Percentiles rank a stretch among this genome's conserved stretches.
These are phyloP conservation scores for Gelatoporia subvermispora DNA, from an alignment of 768 basidiomycete genomes.

Conservation along the genomic window DNA sequence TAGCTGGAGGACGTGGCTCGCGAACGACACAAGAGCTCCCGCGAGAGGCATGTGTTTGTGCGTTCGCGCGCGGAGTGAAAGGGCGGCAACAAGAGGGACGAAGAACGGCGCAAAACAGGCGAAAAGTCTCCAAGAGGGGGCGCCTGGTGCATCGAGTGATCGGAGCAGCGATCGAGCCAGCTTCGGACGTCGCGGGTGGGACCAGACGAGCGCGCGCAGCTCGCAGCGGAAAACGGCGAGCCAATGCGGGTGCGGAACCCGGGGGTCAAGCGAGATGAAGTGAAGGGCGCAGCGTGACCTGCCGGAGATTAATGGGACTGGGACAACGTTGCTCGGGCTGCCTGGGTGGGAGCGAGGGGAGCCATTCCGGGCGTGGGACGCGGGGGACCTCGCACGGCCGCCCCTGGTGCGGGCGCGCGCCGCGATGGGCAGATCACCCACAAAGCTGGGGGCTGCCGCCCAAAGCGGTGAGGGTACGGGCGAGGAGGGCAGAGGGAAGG, in stretches of 20 bases:
- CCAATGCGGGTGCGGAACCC: conserved; percentile 1
- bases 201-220: background rate
- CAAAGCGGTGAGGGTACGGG: background rate
- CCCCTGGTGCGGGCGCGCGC: background rate
- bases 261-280: conserved; percentile 1
- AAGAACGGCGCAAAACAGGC: background rate
- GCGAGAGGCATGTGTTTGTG: too few species aligned
- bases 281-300: background rate
- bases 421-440: conserved; percentile 1
- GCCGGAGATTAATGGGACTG: conserved; percentile 30
- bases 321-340: conserved; percentile 41
- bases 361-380: conserved; percentile 7
- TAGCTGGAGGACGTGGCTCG: too few species aligned
- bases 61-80: too few species aligned
- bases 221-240: conserved; percentile 7
- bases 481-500: conserved; percentile 2
- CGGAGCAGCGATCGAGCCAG: too few species aligned
- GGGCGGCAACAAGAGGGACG: background rate
- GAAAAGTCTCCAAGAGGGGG: background rate
- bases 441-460: conserved; percentile 2
- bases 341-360: conserved; percentile 14
- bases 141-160: background rate
- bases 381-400: too few species aligned
- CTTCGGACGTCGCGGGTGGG: too few species aligned
- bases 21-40: too few species aligned